Base-by-base conservation (phyloP, 2,329 filamentous ascomycete genomes). In the Juglanconis oblonga region DNA sequence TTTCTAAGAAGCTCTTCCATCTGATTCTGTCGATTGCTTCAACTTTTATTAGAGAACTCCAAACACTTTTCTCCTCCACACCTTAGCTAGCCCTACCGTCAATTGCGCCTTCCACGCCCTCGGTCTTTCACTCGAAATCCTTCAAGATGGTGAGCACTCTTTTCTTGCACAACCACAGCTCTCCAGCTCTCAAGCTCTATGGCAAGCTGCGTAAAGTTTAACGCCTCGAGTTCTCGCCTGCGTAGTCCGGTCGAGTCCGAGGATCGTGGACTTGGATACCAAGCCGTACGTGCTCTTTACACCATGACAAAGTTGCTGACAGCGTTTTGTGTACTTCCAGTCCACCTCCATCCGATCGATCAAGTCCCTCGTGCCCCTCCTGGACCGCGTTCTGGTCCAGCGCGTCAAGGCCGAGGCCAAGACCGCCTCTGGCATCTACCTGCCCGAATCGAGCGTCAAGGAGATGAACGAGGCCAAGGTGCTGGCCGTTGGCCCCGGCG, bases 401-500 rank as follows among this genome's bases (percentile, higher is more conserved):
- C 92, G 95, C 79, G 81, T 97, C 81, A 98, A 98, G 84, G 91
- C 94, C 72, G 94, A 98, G 81, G 79, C 92, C 74, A 97, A 97
- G 86, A 99, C 95, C 53, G 92, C 95, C 70, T 88, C 88, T 72
- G 95, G 95, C 72, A 97, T 99, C 84, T 97, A 96, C 85, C 90
- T 99, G 67, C 95, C 95, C 69, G 95, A 99, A 83, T 93, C 89
- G 64, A 91, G 89, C 72, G 92, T 98, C 74, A 97, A 99, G 86
- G 95, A 99, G 79, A 86, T 98, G 75, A 98, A 97, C 80, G 94
- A 98, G 84, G 95, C 91, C 71, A 93, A 92, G 80, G 95, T 99
- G 58, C 82, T 99, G 63, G 95, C 95, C 64, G 94, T 99, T 65
- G 95, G 95, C 57, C 95, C 95, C 60, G 95, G 95, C 65, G 88